Conservation (phyloP, 176 grass and related monocot genomes). For the Triticum timopheevii region DNA sequence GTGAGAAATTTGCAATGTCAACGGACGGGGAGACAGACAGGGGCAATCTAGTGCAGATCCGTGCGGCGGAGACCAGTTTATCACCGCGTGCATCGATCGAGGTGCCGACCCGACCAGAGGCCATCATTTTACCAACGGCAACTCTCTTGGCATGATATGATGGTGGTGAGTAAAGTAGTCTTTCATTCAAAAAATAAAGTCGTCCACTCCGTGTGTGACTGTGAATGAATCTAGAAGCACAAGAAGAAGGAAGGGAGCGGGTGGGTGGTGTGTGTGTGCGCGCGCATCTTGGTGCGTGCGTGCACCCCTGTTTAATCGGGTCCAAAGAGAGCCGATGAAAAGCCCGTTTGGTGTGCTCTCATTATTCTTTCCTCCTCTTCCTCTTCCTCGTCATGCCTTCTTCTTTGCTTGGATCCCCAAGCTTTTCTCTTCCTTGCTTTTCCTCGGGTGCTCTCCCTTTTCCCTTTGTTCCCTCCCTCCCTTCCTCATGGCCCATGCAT, state of each 20-base stretch:
- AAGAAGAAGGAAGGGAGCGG: neutral
- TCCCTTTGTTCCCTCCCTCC: neutral
- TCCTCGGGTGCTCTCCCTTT: neutral
- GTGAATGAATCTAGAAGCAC: neutral
- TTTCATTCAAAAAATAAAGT: no score
- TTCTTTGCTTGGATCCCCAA: neutral
- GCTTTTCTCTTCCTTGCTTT: neutral
- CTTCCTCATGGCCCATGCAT: neutral
- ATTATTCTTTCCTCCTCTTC: neutral
- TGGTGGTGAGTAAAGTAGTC: neutral
- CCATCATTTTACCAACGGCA: no score
- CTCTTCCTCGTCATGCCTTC: neutral
- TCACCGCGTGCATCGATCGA: no score
- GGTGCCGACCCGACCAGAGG: no score
- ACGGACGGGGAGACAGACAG: no score
- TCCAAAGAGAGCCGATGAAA: neutral
- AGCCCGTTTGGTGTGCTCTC: conserved; percentile 31
- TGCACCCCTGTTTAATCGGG: conserved; percentile 12
- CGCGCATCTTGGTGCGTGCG: conserved; percentile 21
- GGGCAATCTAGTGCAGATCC: no score
- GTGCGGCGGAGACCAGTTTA: no score
- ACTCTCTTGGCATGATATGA: no score
- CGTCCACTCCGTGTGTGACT: neutral
- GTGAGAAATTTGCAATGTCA: no score
- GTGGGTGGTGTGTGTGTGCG: neutral